Percentiles rank a stretch among this genome's conserved stretches.
Conservation (phyloP, 1,284 basidiomycete genomes). For the Trametes pubescens region DNA sequence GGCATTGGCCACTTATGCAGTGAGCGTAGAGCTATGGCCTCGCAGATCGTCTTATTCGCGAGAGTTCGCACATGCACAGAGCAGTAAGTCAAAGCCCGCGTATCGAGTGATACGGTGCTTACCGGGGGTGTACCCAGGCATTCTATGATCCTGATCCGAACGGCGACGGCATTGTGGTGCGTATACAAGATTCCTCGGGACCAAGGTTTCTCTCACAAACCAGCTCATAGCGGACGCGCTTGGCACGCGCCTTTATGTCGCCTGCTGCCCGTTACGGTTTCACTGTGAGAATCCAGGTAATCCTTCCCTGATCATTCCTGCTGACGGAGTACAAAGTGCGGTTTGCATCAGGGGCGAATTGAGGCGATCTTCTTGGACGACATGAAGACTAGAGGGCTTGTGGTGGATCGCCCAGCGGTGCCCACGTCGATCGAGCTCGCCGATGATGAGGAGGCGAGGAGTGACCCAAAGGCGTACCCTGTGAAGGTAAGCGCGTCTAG, state of each 20-base stretch:
- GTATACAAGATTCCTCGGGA: too few species aligned
- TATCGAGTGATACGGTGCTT: background rate
- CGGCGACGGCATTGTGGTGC: slow-evolving; percentile 65
- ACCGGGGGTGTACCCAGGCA: slow-evolving; percentile 50
- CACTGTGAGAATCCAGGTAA: slow-evolving; percentile 49
- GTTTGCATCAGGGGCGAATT: slow-evolving; percentile 77
- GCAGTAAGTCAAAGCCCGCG: slow-evolving; percentile 49
- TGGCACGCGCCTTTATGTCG: slow-evolving; percentile 60
- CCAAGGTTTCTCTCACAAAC: background rate
- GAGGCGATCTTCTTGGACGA: slow-evolving; percentile 76
- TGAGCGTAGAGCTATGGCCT: slow-evolving; percentile 72
- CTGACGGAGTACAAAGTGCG: slow-evolving; percentile 50
- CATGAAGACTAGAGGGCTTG: slow-evolving; percentile 53
- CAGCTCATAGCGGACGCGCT: slow-evolving; percentile 59
- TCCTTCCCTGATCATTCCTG: too few species aligned
- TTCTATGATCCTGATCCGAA: slow-evolving; percentile 73
- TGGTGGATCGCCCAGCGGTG: slow-evolving; percentile 63
- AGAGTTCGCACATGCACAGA: slow-evolving; percentile 76
- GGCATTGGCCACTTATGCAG: background rate
- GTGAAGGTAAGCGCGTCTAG: slow-evolving; percentile 54
- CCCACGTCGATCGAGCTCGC: slow-evolving; percentile 63
- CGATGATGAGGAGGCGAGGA: slow-evolving; percentile 48
- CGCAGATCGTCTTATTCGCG: slow-evolving; percentile 65
- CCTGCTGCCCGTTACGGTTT: slow-evolving; percentile 66
- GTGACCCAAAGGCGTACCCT: slow-evolving; percentile 57